Conservation (phyloP, 805 yeast species). For the Wickerhamiella brachini region DNA sequence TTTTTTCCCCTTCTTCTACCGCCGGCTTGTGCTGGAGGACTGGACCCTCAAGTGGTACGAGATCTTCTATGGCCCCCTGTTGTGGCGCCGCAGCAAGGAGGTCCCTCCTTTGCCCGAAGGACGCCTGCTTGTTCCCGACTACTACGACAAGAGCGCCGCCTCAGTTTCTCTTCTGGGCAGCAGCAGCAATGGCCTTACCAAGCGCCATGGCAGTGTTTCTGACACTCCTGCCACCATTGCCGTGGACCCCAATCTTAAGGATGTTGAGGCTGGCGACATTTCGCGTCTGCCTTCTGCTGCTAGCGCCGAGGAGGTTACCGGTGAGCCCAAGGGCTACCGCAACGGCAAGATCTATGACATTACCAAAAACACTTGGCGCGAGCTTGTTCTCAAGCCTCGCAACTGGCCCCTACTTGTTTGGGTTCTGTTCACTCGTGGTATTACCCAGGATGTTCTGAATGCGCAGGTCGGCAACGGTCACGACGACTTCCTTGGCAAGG, state of each 20-base stretch:
- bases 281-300: conserved; percentile 3
- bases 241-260: conserved; percentile 3
- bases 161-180: conserved; percentile 3
- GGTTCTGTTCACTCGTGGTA: conserved; percentile 43
- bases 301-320: conserved; percentile 4
- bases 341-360: conserved; percentile 18
- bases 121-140: conserved; percentile 42
- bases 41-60: conserved; percentile 53
- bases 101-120: conserved; percentile 60
- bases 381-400: conserved; percentile 28
- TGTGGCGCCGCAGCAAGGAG: conserved; percentile 36
- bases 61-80: conserved; percentile 43
- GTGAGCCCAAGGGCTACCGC: conserved; percentile 20
- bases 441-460: conserved; percentile 47
- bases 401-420: conserved; percentile 42
- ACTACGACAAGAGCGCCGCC: conserved; percentile 30
- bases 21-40: conserved; percentile 47
- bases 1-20: conserved; percentile 46
- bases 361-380: conserved; percentile 10
- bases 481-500: conserved; percentile 31
- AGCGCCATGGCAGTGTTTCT: not conserved
- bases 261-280: conserved; percentile 2
- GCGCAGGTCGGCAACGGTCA: conserved; percentile 14
- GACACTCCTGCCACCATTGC: conserved; percentile 1
- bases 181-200: not conserved